These are phyloP conservation scores for Melaleuca quinquenervia DNA, from an alignment of 345 rosid species.

Conservation along the genomic window DNA sequence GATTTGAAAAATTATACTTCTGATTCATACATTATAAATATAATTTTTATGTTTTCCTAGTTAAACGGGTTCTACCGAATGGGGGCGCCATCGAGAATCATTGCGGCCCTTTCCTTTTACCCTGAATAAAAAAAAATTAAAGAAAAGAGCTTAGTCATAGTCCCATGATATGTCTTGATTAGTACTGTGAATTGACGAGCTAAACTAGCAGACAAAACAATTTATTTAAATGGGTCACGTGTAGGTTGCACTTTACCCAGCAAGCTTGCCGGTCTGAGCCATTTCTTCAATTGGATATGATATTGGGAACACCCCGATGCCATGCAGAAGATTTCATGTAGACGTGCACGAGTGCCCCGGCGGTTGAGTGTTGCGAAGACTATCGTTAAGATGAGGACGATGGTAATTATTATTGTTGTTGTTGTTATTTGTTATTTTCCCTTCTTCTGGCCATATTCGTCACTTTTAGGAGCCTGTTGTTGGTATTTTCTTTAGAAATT, in stretches of 20 bases:
- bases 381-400: not conserved
- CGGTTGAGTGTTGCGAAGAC: not conserved
- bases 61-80: not conserved
- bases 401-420: not conserved
- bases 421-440: no score
- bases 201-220: not conserved
- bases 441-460: not conserved
- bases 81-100: not conserved
- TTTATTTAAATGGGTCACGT: not conserved
- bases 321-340: not conserved
- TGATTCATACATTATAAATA: not conserved
- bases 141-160: not conserved
- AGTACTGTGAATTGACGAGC: not conserved
- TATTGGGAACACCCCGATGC: not conserved
- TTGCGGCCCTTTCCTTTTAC: not conserved
- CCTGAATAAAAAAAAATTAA: not conserved
- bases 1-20: not conserved
- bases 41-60: not conserved
- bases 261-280: not conserved
- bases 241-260: not conserved
- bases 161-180: not conserved
- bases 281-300: not conserved
- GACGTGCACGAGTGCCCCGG: not conserved
- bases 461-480: not conserved
- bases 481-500: not conserved